A percentile compares a stretch with the other conserved stretches of the same genome.
These are phyloP conservation scores for Penicillium sp. DNA, from an alignment of 2,329 filamentous ascomycete species.

Conservation along the genomic window DNA sequence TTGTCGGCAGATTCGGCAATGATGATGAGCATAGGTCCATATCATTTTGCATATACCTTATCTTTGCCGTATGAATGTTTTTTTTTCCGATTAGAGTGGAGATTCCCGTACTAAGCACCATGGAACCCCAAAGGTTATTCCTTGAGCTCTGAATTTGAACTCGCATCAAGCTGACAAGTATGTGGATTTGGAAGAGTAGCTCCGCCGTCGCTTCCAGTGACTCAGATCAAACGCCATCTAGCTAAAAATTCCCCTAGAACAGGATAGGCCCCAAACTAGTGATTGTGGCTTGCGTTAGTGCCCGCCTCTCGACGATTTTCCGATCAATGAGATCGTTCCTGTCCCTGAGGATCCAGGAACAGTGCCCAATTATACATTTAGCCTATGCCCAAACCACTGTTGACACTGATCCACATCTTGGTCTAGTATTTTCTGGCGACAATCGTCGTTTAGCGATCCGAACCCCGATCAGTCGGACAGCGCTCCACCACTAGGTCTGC, in stretches of 20 bases:
- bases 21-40: background rate
- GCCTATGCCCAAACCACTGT: background rate
- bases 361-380: background rate
- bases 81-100: background rate
- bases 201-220: background rate
- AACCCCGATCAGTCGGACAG: background rate
- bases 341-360: background rate
- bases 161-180: background rate
- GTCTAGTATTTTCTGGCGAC: background rate
- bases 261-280: background rate
- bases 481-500: too few species aligned
- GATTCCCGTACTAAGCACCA: background rate
- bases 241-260: background rate
- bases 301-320: background rate
- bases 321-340: background rate
- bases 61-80: background rate
- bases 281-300: conserved; percentile 1
- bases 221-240: background rate
- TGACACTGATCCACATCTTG: background rate
- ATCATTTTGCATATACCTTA: background rate
- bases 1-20: background rate
- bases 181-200: background rate
- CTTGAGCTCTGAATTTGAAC: too few species aligned
- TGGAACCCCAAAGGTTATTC: background rate
- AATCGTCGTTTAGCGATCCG: background rate